phyloP scores from a whole-genome alignment of 73 alveolate genomes.

The Loxodes magnus region DNA sequence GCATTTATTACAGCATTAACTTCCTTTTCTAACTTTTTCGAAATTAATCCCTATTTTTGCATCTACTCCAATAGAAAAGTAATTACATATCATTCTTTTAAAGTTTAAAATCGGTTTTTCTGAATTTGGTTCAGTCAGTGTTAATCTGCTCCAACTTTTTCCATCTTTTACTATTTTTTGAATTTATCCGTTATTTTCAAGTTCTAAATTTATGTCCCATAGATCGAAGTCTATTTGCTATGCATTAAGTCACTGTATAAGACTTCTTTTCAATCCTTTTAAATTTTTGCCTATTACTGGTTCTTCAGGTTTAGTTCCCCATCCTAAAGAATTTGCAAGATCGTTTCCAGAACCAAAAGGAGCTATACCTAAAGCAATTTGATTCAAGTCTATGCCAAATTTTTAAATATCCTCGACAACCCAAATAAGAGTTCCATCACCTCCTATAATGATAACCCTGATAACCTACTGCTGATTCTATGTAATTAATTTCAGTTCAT shows the following conservation, averaged over 20 bases:
- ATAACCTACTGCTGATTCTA: no score
- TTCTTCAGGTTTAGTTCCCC: conserved; percentile 30
- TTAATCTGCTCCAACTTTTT: conserved; percentile 7
- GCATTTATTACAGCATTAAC: conserved; percentile 51
- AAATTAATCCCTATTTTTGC: conserved; percentile 83
- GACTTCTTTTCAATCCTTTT: conserved; percentile 11
- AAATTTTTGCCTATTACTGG: conserved; percentile 19
- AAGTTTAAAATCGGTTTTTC: conserved; percentile 12
- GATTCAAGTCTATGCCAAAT: conserved; percentile 18
- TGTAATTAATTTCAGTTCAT: no score
- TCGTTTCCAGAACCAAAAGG: conserved; percentile 86
- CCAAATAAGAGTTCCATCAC: conserved; percentile 78
- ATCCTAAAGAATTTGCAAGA: conserved; percentile 34
- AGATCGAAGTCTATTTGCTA: conserved; percentile 47
- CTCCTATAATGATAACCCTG: conserved; percentile 52
- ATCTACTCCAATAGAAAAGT: conserved; percentile 83
- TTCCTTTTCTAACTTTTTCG: conserved; percentile 61
- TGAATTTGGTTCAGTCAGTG: conserved; percentile 12
- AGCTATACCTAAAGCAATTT: conserved; percentile 29
- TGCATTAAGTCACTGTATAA: conserved; percentile 37
- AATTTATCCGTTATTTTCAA: conserved; percentile 46
- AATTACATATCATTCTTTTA: conserved; percentile 67
- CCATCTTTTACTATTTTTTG: conserved; percentile 24
- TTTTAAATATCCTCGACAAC: conserved; percentile 33
- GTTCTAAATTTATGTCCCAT: conserved; percentile 65